A percentile compares a stretch with the other conserved stretches of the same genome.
Evolutionary conservation across 306 rosid genomes (phyloP).

Genomic region (Sphenostylis stenocarpa): DNA sequence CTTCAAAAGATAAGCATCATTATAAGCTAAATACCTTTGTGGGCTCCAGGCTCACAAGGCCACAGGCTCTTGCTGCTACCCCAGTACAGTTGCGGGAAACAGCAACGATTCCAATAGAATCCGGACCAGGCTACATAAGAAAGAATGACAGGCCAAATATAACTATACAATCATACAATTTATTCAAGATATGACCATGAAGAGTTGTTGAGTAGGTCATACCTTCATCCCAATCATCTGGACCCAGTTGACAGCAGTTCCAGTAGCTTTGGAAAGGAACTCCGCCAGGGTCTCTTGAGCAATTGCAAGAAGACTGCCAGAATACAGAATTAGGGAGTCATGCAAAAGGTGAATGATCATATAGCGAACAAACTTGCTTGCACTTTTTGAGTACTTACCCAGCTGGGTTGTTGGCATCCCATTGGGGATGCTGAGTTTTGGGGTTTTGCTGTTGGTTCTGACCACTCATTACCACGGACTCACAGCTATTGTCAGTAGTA

Average conservation of each 20-base stretch:
- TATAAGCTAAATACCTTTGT: slow-evolving; percentile 45
- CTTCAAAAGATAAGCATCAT: background rate
- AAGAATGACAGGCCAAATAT: background rate
- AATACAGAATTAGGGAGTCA: background rate
- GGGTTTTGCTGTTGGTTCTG: slow-evolving; percentile 80
- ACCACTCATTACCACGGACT: slow-evolving; percentile 89
- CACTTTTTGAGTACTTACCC: slow-evolving; percentile 45
- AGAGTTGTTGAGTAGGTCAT: background rate
- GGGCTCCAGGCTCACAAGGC: slow-evolving; percentile 91
- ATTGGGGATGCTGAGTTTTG: slow-evolving; percentile 71
- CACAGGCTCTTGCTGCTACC: slow-evolving; percentile 89
- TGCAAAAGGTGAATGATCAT: background rate
- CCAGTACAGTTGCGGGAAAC: slow-evolving; percentile 82
- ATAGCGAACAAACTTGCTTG: background rate
- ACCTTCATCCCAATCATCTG: slow-evolving; percentile 99
- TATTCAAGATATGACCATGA: background rate
- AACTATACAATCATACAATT: background rate
- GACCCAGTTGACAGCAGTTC: slow-evolving; percentile 99
- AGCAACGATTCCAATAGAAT: slow-evolving; percentile 87
- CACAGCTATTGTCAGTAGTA: slow-evolving; percentile 86
- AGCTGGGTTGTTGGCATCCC: slow-evolving; percentile 91
- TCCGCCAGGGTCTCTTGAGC: slow-evolving; percentile 96
- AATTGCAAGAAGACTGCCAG: slow-evolving; percentile 67
- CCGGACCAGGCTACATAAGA: slow-evolving; percentile 82
- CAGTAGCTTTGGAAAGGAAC: slow-evolving; percentile 96